These are phyloP conservation scores for Nemophila menziesii DNA, from an alignment of 257 asterid genomes.

Conservation along the genomic window DNA sequence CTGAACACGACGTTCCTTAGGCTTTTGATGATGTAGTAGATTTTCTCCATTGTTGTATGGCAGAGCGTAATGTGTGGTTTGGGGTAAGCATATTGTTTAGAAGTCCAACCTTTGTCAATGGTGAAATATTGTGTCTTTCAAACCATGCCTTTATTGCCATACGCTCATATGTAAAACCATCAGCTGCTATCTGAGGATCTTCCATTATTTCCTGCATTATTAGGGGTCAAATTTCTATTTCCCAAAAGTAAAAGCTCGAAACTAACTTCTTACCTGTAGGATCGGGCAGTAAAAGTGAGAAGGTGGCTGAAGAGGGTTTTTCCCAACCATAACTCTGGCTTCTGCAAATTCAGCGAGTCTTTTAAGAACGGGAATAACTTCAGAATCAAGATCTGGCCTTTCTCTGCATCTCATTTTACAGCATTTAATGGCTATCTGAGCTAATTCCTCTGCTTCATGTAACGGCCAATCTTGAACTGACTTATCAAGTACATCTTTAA, in stretches of 20 bases:
- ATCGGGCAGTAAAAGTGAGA: constrained; percentile 76
- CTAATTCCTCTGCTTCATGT: constrained; percentile 51
- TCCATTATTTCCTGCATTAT: constrained; percentile 72
- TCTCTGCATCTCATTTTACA: constrained; percentile 73
- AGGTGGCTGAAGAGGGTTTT: constrained; percentile 31
- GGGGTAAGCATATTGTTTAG: constrained; percentile 51
- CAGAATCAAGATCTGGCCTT: constrained; percentile 78
- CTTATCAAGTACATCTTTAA: constrained; percentile 47
- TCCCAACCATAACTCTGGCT: constrained; percentile 14
- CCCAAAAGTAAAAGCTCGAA: not conserved
- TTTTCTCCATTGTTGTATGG: constrained; percentile 64
- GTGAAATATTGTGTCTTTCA: constrained; percentile 43
- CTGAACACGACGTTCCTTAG: not conserved
- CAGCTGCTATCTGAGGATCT: constrained; percentile 74
- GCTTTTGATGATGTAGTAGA: not conserved
- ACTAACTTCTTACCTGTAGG: constrained; percentile 41
- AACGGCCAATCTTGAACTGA: constrained; percentile 62
- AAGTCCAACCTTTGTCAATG: constrained; percentile 50
- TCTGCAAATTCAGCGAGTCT: constrained; percentile 59
- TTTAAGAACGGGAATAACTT: constrained; percentile 58
- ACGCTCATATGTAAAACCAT: constrained; percentile 78
- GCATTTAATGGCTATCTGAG: constrained; percentile 51
- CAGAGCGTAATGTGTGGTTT: constrained; percentile 46
- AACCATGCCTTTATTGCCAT: constrained; percentile 67
- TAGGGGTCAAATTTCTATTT: constrained; percentile 11